Conservation (phyloP, 2,329 filamentous ascomycete species). For the Blastomyces silverae region DNA sequence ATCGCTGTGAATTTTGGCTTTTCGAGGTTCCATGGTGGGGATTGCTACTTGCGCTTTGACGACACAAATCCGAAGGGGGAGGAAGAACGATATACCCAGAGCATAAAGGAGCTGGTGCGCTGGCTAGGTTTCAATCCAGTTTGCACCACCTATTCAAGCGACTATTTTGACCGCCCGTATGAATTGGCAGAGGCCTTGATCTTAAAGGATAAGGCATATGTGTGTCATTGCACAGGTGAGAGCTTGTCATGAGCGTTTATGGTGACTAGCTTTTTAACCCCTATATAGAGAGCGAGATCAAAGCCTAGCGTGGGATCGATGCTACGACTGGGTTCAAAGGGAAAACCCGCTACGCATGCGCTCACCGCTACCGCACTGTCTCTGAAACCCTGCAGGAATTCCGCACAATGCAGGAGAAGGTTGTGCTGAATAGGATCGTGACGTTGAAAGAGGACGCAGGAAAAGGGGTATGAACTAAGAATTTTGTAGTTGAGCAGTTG, state of each 20-base stretch:
- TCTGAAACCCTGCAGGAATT: background rate
- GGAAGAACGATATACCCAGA: background rate
- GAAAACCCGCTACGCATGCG: background rate
- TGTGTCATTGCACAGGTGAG: background rate
- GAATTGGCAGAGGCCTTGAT: background rate
- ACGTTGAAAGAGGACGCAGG: constrained; percentile 73
- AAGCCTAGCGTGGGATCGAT: background rate
- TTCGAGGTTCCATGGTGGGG: background rate
- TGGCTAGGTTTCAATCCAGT: background rate
- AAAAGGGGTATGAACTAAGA: constrained; percentile 10
- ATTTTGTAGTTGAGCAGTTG: background rate
- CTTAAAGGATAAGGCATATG: background rate
- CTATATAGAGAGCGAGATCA: background rate
- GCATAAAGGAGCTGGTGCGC: background rate
- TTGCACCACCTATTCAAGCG: background rate
- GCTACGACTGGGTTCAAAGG: background rate
- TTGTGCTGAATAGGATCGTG: constrained; percentile 87
- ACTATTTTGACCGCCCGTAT: background rate
- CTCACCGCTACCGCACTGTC: background rate
- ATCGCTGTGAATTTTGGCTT: background rate
- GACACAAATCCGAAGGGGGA: background rate
- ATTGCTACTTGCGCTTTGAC: background rate
- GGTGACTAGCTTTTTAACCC: background rate
- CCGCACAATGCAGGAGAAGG: constrained; percentile 39
- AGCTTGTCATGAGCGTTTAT: background rate